Conservation (phyloP, 2,329 filamentous ascomycete genomes). For the Colletotrichum sp. region DNA sequence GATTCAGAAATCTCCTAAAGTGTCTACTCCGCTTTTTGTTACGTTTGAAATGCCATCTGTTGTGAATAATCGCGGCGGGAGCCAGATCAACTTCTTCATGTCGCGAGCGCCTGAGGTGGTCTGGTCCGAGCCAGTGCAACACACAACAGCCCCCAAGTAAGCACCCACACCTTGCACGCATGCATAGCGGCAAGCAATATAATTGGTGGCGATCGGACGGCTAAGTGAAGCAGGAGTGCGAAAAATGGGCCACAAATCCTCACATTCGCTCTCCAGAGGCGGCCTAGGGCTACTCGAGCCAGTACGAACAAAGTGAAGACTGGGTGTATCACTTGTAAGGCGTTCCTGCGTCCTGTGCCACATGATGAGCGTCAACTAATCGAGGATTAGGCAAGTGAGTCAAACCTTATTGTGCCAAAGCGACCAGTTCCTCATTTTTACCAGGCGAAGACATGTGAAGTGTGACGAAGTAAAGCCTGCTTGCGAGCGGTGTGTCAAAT, state of each 20-base stretch:
- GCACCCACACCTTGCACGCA: neutral
- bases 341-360: neutral
- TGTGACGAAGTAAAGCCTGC: constrained; percentile 40
- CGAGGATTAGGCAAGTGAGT: constrained; percentile 30
- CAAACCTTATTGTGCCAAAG: neutral
- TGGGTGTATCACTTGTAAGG: constrained; percentile 36
- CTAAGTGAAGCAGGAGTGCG: neutral
- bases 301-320: constrained; percentile 35
- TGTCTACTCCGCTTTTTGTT: neutral
- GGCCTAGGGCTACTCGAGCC: constrained; percentile 33
- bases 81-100: constrained; percentile 17
- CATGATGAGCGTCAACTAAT: neutral
- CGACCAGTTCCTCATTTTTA: neutral
- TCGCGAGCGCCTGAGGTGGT: neutral
- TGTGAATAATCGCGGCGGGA: neutral
- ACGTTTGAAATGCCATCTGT: neutral
- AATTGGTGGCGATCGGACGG: neutral
- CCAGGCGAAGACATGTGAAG: constrained; percentile 38
- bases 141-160: neutral
- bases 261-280: constrained; percentile 32
- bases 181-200: neutral
- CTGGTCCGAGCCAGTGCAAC: neutral
- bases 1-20: neutral
- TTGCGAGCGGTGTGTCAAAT: constrained; percentile 38
- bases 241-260: neutral